These are phyloP conservation scores for Leccinum pachyderme DNA, from an alignment of 1,284 basidiomycete genomes.

Conservation along the genomic window DNA sequence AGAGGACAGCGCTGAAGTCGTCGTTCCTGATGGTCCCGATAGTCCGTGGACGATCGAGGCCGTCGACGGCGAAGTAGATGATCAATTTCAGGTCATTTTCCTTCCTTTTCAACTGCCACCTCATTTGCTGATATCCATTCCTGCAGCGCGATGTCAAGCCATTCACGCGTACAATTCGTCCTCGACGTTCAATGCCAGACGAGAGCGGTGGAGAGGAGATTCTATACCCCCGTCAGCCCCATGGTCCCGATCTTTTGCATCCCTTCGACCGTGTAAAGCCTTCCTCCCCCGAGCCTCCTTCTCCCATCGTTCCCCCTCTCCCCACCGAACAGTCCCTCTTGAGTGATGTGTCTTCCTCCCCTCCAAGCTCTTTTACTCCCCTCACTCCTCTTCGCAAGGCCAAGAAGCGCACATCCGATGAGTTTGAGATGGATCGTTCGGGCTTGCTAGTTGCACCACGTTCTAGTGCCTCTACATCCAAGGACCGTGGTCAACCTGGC, in stretches of 20 bases:
- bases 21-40: slow-evolving; percentile 49
- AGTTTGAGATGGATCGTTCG: slow-evolving; percentile 74
- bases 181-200: slow-evolving; percentile 62
- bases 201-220: slow-evolving; percentile 84
- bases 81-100: slow-evolving; percentile 55
- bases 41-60: slow-evolving; percentile 88
- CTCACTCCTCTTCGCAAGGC: slow-evolving; percentile 51
- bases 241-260: slow-evolving; percentile 34
- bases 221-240: slow-evolving; percentile 68
- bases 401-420: slow-evolving; percentile 77
- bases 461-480: slow-evolving; percentile 28
- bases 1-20: slow-evolving; percentile 44
- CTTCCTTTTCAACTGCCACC: background rate
- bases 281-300: slow-evolving; percentile 29
- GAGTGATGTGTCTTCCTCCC: slow-evolving; percentile 39
- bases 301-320: slow-evolving; percentile 29
- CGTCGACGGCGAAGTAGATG: slow-evolving; percentile 72
- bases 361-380: slow-evolving; percentile 62
- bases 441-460: slow-evolving; percentile 59
- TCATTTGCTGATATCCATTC: slow-evolving; percentile 20
- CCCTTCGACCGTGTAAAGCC: slow-evolving; percentile 36
- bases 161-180: slow-evolving; percentile 49
- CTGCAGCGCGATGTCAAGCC: slow-evolving; percentile 39
- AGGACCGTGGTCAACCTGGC: slow-evolving; percentile 27
- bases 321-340: slow-evolving; percentile 25